Base-by-base conservation (phyloP, 2,329 filamentous ascomycete genomes). In the Fusarium brevicatenulatum region DNA sequence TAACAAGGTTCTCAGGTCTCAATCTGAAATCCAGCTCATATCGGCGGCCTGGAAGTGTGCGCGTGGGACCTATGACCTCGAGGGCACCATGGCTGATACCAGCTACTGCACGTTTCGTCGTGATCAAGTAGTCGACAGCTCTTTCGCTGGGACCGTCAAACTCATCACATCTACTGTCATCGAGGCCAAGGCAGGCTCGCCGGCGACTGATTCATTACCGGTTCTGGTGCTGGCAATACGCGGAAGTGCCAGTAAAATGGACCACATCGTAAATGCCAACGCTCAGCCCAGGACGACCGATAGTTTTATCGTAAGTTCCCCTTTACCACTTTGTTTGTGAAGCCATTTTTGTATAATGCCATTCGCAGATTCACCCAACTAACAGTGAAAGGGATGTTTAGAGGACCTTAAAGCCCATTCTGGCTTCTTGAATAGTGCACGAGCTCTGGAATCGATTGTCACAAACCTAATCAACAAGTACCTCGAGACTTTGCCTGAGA, bases 221-320 rank as follows among this genome's bases (percentile, higher is more conserved):
- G 55, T 57, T 13, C 62, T 77, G 10, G 49, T 76, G 11, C 52
- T 77, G n/a, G 73, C 75, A 2, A 64, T 77, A 58, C 63, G 70
- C 18, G 75, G 73, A 4, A 76, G 71, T 37, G 67, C 73, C 6
- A 75, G 62, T 19, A 75, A 68, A 39, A 77, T 77, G 75, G 75
- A 77, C 37, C 75, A 77, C 34, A 66, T 77, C 16, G 63, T 75
- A 11, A 77, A 72, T 50, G 63, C 66, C 16, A 73, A 72, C 19
- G 58, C 71, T 23, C 37, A 46, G 6, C 70, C 73, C 13, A 68
- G 28, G 23, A 34, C 55, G 2, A 50, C 50, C 1, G 36, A 49
- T 7, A 21, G 49, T 13, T 77, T 77, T 9, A 68, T 76, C n/a
- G 75, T 77, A 62, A 56, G 75, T 40, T 30, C 2, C 13, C 10